Evolutionary conservation across 2,329 filamentous ascomycete species (phyloP).

Genomic region (Calonectria naviculata): DNA sequence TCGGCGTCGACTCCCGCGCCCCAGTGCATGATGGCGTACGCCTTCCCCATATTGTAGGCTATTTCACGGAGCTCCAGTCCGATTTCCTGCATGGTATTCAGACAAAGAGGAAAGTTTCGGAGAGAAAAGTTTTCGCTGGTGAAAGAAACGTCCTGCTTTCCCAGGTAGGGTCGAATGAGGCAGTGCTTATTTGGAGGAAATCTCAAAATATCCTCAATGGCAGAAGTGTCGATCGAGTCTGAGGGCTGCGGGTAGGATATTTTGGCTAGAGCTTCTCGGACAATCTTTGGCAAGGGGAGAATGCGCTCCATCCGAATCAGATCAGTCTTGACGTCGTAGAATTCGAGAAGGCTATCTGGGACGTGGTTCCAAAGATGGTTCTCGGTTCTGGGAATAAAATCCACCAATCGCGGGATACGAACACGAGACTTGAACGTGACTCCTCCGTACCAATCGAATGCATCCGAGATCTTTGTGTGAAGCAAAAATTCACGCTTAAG

Average conservation of each 20-base stretch:
- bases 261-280: conserved; percentile 23
- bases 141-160: neutral
- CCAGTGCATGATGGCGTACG: conserved; percentile 37
- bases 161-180: conserved; percentile 33
- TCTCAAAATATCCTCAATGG: conserved; percentile 5
- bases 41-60: conserved; percentile 29
- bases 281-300: neutral
- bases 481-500: conserved; percentile 16
- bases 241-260: conserved; percentile 21
- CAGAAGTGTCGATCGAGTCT: neutral
- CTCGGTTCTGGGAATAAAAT: neutral
- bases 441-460: conserved; percentile 16
- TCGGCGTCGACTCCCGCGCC: conserved; percentile 33
- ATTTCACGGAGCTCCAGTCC: conserved; percentile 21
- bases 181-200: conserved; percentile 32
- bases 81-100: conserved; percentile 17
- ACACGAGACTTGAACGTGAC: neutral
- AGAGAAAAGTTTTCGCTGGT: neutral
- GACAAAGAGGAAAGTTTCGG: conserved; percentile 21
- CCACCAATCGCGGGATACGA: conserved; percentile 11
- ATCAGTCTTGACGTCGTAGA: neutral
- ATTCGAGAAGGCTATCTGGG: neutral
- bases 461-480: conserved; percentile 4
- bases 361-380: conserved; percentile 1
- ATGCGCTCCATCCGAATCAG: neutral